Percentiles rank a stretch among this genome's conserved stretches.
Evolutionary conservation across 176 grass and related monocot species (phyloP).

Genomic region (Areca catechu): DNA sequence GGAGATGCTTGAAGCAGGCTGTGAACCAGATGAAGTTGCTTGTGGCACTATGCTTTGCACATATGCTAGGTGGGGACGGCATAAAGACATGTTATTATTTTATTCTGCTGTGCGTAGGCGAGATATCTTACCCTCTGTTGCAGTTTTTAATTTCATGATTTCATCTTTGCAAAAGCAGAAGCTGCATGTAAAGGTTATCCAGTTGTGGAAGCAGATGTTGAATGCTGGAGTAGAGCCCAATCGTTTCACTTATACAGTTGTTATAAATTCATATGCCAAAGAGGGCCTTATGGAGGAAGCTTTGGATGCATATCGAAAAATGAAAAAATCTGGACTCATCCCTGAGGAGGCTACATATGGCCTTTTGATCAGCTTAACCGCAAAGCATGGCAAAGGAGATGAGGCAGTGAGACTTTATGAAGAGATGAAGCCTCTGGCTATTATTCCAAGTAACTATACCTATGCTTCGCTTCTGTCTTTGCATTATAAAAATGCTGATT

Average conservation of each 20-base stretch:
- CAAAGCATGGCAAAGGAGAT: slow-evolving; percentile 51
- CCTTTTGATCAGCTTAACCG: slow-evolving; percentile 50
- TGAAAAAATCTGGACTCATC: slow-evolving; percentile 34
- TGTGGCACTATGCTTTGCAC: slow-evolving; percentile 86
- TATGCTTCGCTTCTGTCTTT: slow-evolving; percentile 69
- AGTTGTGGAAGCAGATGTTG: slow-evolving; percentile 64
- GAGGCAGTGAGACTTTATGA: slow-evolving; percentile 55
- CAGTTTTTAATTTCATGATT: slow-evolving; percentile 87
- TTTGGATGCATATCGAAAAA: slow-evolving; percentile 44
- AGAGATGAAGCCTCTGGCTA: slow-evolving; percentile 47
- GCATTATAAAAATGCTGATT: slow-evolving; percentile 65
- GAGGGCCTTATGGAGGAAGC: slow-evolving; percentile 49
- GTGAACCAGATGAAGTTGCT: slow-evolving; percentile 74
- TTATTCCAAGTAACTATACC: slow-evolving; percentile 80
- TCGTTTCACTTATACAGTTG: slow-evolving; percentile 60
- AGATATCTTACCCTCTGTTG: slow-evolving; percentile 40
- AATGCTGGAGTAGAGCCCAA: slow-evolving; percentile 42
- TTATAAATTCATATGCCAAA: slow-evolving; percentile 55
- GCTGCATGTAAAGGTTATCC: slow-evolving; percentile 55
- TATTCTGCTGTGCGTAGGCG: slow-evolving; percentile 47
- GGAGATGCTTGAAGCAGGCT: slow-evolving; percentile 82
- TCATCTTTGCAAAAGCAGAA: slow-evolving; percentile 94
- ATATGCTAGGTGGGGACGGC: slow-evolving; percentile 70
- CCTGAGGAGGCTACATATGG: slow-evolving; percentile 59
- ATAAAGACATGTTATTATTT: slow-evolving; percentile 81